Conservation (phyloP, 1,139 yeast species). For the Hemisphaericaspora xylofermentans region DNA sequence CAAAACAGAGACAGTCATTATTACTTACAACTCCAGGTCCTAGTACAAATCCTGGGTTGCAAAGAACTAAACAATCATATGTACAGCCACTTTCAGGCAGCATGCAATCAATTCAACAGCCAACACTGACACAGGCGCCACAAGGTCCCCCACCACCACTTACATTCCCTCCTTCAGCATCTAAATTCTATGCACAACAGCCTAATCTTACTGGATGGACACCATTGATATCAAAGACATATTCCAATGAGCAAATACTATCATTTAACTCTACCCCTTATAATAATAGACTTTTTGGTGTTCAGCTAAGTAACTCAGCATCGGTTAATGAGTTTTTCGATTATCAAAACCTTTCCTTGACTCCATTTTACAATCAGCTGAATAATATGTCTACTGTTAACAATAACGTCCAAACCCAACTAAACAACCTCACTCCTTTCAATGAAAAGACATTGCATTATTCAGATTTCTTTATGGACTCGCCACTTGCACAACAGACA, state of each 20-base stretch:
- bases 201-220: conserved; percentile 44
- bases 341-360: conserved; percentile 41
- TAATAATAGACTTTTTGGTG: conserved; percentile 4
- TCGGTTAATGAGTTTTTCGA: conserved; percentile 28
- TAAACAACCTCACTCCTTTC: conserved; percentile 40
- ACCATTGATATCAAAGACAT: conserved; percentile 42
- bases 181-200: conserved; percentile 19
- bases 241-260: conserved; percentile 35
- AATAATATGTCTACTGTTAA: conserved; percentile 19
- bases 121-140: conserved; percentile 7
- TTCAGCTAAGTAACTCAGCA: conserved; percentile 10
- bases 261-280: conserved; percentile 40
- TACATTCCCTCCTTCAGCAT: conserved; percentile 30
- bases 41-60: neutral
- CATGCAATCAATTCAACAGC: conserved; percentile 5
- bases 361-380: conserved; percentile 46
- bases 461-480: conserved; percentile 47
- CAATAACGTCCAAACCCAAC: conserved; percentile 13
- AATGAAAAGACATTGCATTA: conserved; percentile 45
- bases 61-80: conserved; percentile 7
- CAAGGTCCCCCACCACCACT: conserved; percentile 6
- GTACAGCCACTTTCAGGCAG: conserved; percentile 5
- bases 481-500: conserved; percentile 31
- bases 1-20: conserved; percentile 4
- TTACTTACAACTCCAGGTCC: conserved; percentile 1